Base-by-base conservation (phyloP, 2,329 filamentous ascomycete species). In the Trichoderma koningiopsis region DNA sequence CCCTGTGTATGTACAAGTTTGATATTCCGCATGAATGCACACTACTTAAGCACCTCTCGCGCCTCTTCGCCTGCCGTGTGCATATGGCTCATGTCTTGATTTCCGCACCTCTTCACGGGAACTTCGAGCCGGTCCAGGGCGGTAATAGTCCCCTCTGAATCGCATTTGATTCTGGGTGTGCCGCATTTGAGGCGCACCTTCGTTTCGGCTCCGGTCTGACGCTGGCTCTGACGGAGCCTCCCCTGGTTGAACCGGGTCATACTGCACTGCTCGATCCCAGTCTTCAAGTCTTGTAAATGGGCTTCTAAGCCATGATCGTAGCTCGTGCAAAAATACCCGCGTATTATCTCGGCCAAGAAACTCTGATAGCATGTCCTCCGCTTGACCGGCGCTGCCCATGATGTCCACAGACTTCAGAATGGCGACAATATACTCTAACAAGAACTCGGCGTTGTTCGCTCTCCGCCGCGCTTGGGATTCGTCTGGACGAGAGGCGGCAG, bases 251-350 rank as follows among this genome's bases (percentile, higher is more conserved):
- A 62, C 24, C 6, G 62, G 49, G 31, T 76, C 75, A 40, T 97
- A 97, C 78, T 95, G 92, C 16, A 94, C 92, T 72, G 89, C 83
- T 22, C 86, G 82, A 81, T 97, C 95, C 93, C 94, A 98, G 58
- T 91, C 90, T 63, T 88, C 85, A 10, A 97, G 79, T 10, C 86
- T 88, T 2, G 79, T 84, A 75, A 88, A 95, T 0, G 94, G 94
- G 78, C 94, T 97, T 68, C 93, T 85, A 73, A 98, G 79, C 89
- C 92, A 98, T 13, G 89, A 87, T 71, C 90, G 87, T 70, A 97
- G 79, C 81, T 98, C 95, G 79, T 98, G 95, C 70, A 97, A 79
- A 73, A 98, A 93, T 49, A 97, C 78, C 22, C 85, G 83, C 1
- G 93, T 88, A 77, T 94, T 88, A 22, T 91, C 87, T 68, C 89